Conservation (phyloP, 2,329 filamentous ascomycete species). For the Aureobasidium sp. region DNA sequence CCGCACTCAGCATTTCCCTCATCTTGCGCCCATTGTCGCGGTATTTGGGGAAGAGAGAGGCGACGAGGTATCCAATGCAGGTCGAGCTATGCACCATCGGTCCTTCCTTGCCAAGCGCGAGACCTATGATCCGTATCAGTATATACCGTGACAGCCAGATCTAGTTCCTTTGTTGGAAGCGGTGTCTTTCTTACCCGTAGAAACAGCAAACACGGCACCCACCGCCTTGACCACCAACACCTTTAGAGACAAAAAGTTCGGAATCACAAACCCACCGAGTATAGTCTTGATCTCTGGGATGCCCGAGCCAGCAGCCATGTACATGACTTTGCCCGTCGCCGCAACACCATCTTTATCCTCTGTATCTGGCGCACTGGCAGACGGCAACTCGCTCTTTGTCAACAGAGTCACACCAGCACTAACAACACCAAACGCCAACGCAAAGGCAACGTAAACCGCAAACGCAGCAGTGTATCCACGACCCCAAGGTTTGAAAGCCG, state of each 20-base stretch:
- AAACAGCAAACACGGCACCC: constrained; percentile 52
- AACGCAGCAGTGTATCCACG: constrained; percentile 36
- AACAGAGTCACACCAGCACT: constrained; percentile 45
- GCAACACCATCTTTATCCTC: constrained; percentile 26
- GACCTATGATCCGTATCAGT: constrained; percentile 31
- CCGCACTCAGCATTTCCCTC: constrained; percentile 52
- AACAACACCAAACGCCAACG: constrained; percentile 44
- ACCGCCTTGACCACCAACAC: constrained; percentile 52
- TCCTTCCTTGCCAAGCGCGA: constrained; percentile 57
- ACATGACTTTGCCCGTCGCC: constrained; percentile 45
- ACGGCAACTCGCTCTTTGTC: constrained; percentile 44
- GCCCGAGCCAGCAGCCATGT: constrained; percentile 52
- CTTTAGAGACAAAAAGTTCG: constrained; percentile 49
- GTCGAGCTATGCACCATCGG: constrained; percentile 57
- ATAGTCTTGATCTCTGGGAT: constrained; percentile 59
- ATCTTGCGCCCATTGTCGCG: constrained; percentile 51
- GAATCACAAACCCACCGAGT: constrained; percentile 54
- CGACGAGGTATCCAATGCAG: constrained; percentile 50
- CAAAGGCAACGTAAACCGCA: constrained; percentile 44
- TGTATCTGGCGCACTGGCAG: constrained; percentile 29
- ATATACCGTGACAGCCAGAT: background rate
- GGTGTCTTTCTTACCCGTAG: constrained; percentile 35
- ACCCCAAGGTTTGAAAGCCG: constrained; percentile 41
- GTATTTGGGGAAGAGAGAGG: constrained; percentile 49
- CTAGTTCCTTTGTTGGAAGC: no score